These are phyloP conservation scores for Hippophae tibetana DNA, from an alignment of 306 rosid species.

Conservation along the genomic window DNA sequence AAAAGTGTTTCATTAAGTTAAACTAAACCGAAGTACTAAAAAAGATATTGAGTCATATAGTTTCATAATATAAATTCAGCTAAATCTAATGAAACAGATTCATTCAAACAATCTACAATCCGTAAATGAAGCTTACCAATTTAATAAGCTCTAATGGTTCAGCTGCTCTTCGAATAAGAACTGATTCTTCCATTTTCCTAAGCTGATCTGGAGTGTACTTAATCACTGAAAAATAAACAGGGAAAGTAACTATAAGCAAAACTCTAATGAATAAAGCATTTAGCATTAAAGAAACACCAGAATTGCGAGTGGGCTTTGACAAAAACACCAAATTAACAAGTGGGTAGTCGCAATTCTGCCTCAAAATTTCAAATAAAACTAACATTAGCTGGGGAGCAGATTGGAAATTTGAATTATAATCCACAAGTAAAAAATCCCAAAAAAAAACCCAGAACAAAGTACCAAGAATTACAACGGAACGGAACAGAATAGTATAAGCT, in stretches of 20 bases:
- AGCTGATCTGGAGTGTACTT: constrained; percentile 84
- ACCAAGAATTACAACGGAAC: background rate
- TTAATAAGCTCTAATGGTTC: constrained; percentile 61
- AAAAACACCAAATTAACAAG: background rate
- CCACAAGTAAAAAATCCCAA: background rate
- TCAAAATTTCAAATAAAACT: background rate
- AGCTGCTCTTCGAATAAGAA: constrained; percentile 53
- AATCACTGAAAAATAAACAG: constrained; percentile 32
- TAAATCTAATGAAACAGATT: constrained; percentile 12
- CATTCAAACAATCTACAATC: background rate
- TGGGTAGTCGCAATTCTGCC: constrained; percentile 4
- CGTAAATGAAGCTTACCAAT: constrained; percentile 43
- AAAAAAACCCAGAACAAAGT: background rate
- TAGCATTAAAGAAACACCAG: constrained; percentile 3
- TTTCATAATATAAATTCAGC: background rate
- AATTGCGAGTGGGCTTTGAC: constrained; percentile 10
- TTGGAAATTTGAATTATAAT: background rate
- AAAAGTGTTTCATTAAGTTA: background rate
- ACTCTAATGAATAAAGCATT: constrained; percentile 6
- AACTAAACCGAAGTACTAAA: background rate
- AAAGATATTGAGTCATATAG: background rate
- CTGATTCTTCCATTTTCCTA: constrained; percentile 75
- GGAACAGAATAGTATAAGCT: too few species aligned
- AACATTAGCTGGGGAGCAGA: too few species aligned
- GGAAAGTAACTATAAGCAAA: constrained; percentile 3